Conservation (phyloP, 164 flowering plant genomes). For the Magnolia changhungtana region DNA sequence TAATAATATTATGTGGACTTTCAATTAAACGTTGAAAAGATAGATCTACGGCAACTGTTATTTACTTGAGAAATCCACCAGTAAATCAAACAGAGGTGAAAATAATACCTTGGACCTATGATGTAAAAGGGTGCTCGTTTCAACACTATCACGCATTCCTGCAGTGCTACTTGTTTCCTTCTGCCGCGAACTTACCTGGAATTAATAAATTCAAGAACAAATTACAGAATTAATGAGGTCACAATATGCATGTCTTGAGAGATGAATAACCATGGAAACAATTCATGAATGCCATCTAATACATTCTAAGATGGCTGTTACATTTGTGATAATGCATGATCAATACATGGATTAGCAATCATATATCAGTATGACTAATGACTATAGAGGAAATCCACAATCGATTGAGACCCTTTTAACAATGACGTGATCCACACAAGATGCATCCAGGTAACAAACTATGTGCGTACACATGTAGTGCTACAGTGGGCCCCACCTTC, state of each 20-base stretch:
- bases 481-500: too few relatives aligned
- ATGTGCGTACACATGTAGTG: too few relatives aligned
- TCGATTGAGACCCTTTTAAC: too few relatives aligned
- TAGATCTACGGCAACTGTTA: too few relatives aligned
- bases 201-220: constrained; percentile 4
- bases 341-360: too few relatives aligned
- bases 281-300: too few relatives aligned
- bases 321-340: too few relatives aligned
- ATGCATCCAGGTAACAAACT: too few relatives aligned
- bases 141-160: constrained; percentile 97
- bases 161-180: constrained; percentile 98
- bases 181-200: constrained; percentile 87
- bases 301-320: too few relatives aligned
- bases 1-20: neutral
- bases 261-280: neutral
- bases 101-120: constrained; percentile 77
- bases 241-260: neutral
- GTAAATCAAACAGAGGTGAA: constrained; percentile 1
- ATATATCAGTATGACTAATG: too few relatives aligned
- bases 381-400: too few relatives aligned
- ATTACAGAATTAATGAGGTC: neutral
- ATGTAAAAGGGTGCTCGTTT: constrained; percentile 80
- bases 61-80: constrained; percentile 1
- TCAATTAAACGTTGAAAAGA: neutral
- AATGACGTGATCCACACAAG: too few relatives aligned